Base-by-base conservation (phyloP, 75 land plant species). In the Sequoiadendron giganteum region DNA sequence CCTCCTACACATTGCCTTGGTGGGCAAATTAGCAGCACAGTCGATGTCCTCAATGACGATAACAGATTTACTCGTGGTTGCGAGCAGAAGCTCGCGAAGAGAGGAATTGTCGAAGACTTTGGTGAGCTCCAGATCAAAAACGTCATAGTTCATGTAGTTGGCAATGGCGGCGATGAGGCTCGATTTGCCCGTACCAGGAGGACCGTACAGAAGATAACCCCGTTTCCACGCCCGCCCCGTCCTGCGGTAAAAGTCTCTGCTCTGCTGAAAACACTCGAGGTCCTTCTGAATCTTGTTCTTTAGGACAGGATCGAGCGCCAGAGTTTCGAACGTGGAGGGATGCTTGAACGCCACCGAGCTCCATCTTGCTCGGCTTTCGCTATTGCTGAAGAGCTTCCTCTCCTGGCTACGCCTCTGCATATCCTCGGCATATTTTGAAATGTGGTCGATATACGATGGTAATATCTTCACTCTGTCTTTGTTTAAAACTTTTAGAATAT, bases 1-100 rank as follows among this genome's bases (percentile, higher is more conserved):
- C 77, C 21, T 48, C 80, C 89, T 90, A 86, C 86, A 58, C 43
- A 30, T n/a, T 86, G 39, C 9, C 54, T 16, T 34, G 61, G 32
- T 85, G 43, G 43, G 56, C 39, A 77, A 90, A 39, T 94, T 90
- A 54, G 91, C 88, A 8, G 96, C 91, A 86, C 96, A 95, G 86
- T 95, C 97, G 72, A 95, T 95, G 70, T 95, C 97, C 83, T 95
- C 97, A 55, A 95, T 93, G 25, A 95, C 97, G 54, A 95, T 89
- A 32, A 95, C 91, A 40, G 97, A 93, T 52, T 52, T 52, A 68
- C 84, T 90, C 7, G 58, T 61, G 2, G 82, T 89, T 1, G 32
- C 38, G 5, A 88, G 55, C 79, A 90, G 30, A 55, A 90, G 83
- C 43, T 68, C 25, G 34, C 90, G 45, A 3, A 90, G 90, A 34